Evolutionary conservation across 2,329 filamentous ascomycete genomes (phyloP).

Genomic region (Colletotrichum magnum): DNA sequence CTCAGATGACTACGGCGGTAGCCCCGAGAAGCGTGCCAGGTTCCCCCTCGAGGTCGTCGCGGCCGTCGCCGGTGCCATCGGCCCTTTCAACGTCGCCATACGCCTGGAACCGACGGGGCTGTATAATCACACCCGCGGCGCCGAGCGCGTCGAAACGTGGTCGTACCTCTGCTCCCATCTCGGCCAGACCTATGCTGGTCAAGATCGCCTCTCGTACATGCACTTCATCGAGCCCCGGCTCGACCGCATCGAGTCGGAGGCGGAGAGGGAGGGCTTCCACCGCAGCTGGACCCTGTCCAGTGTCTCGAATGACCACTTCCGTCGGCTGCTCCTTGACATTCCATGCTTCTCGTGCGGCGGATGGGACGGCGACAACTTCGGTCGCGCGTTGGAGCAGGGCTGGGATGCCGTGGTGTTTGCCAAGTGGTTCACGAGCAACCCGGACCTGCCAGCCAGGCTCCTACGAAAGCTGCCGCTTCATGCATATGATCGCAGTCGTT

Average conservation of each 20-base stretch:
- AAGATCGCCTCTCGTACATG: slow-evolving; percentile 58
- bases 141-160: slow-evolving; percentile 63
- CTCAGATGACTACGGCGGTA: slow-evolving; percentile 50
- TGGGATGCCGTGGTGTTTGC: slow-evolving; percentile 58
- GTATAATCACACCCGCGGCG: slow-evolving; percentile 61
- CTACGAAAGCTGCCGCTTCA: slow-evolving; percentile 54
- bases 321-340: slow-evolving; percentile 47
- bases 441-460: slow-evolving; percentile 59
- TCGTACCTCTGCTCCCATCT: slow-evolving; percentile 59
- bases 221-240: slow-evolving; percentile 64
- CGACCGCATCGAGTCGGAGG: slow-evolving; percentile 56
- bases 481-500: slow-evolving; percentile 55
- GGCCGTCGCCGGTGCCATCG: slow-evolving; percentile 46
- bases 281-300: slow-evolving; percentile 49
- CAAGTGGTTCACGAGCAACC: slow-evolving; percentile 60
- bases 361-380: slow-evolving; percentile 46
- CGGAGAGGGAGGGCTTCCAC: slow-evolving; percentile 54
- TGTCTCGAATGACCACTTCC: slow-evolving; percentile 47
- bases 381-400: slow-evolving; percentile 46
- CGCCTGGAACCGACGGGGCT: slow-evolving; percentile 57
- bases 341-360: slow-evolving; percentile 45
- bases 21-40: slow-evolving; percentile 47
- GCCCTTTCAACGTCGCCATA: slow-evolving; percentile 46
- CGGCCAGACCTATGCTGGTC: slow-evolving; percentile 45
- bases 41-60: slow-evolving; percentile 50